Evolutionary conservation across 2,329 filamentous ascomycete species (phyloP).

Genomic region (Chalara sp.): DNA sequence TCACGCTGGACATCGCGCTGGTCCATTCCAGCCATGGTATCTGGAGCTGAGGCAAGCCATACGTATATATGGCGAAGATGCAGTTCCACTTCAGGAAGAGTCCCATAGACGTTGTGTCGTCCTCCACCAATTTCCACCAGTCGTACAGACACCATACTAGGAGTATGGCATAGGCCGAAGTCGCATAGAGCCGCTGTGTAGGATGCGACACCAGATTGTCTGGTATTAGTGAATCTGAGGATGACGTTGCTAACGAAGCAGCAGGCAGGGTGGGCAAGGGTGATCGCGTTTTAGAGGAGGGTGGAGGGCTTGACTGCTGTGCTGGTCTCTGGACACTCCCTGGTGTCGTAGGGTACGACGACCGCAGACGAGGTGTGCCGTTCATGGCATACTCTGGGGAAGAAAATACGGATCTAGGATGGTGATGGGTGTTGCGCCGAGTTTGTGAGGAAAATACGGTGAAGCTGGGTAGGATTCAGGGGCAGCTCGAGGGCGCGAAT

Average conservation of each 20-base stretch:
- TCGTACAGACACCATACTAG: constrained; percentile 84
- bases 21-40: constrained; percentile 97
- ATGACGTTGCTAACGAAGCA: constrained; percentile 8
- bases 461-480: too few relatives aligned
- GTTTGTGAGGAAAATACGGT: too few relatives aligned
- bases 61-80: constrained; percentile 81
- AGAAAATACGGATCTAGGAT: too few relatives aligned
- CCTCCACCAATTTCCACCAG: constrained; percentile 69
- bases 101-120: constrained; percentile 81
- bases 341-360: constrained; percentile 74
- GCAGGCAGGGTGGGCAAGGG: constrained; percentile 22
- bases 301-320: constrained; percentile 23
- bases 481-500: too few relatives aligned
- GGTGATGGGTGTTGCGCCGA: too few relatives aligned
- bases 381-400: constrained; percentile 50
- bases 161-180: constrained; percentile 69
- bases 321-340: constrained; percentile 32
- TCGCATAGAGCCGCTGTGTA: constrained; percentile 81
- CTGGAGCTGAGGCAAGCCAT: constrained; percentile 75
- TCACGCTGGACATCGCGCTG: constrained; percentile 50
- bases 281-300: constrained; percentile 12
- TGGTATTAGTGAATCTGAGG: constrained; percentile 55
- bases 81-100: constrained; percentile 90
- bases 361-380: constrained; percentile 74
- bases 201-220: constrained; percentile 79